Conservation (phyloP, 192 early-diverging fungal genomes). For the Chytriomyces sp. region DNA sequence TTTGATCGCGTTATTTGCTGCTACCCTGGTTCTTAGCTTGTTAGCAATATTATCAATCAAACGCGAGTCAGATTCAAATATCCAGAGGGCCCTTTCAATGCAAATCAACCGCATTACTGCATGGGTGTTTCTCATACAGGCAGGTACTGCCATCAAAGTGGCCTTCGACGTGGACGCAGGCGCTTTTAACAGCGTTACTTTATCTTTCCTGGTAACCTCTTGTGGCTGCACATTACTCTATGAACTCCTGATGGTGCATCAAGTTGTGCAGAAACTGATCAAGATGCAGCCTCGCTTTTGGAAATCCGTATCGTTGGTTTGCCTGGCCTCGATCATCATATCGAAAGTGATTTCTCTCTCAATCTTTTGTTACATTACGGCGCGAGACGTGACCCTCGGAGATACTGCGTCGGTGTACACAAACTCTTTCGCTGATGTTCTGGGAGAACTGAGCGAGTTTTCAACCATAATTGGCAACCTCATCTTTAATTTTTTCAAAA, state of each 20-base stretch:
- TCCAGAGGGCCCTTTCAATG: neutral
- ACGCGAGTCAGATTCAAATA: neutral
- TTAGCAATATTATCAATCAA: neutral
- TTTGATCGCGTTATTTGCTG: neutral
- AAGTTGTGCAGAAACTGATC: conserved; percentile 3
- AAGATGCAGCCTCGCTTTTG: neutral
- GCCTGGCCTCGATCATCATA: neutral
- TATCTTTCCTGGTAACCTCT: neutral
- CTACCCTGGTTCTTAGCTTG: neutral
- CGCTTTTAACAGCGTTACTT: neutral
- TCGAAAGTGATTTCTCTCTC: neutral
- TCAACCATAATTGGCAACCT: neutral
- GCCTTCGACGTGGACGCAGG: neutral
- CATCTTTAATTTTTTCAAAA: neutral
- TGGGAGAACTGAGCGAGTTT: conserved; percentile 1
- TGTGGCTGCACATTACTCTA: neutral
- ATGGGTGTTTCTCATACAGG: conserved; percentile 6
- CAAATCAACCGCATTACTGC: neutral
- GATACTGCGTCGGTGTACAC: neutral
- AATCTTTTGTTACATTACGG: conserved; percentile 5
- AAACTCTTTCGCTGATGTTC: neutral
- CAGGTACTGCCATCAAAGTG: neutral
- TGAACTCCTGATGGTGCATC: neutral
- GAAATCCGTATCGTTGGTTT: neutral
- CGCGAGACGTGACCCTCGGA: neutral